Conservation (phyloP, 306 rosid genomes). For the Casuarina glauca region DNA sequence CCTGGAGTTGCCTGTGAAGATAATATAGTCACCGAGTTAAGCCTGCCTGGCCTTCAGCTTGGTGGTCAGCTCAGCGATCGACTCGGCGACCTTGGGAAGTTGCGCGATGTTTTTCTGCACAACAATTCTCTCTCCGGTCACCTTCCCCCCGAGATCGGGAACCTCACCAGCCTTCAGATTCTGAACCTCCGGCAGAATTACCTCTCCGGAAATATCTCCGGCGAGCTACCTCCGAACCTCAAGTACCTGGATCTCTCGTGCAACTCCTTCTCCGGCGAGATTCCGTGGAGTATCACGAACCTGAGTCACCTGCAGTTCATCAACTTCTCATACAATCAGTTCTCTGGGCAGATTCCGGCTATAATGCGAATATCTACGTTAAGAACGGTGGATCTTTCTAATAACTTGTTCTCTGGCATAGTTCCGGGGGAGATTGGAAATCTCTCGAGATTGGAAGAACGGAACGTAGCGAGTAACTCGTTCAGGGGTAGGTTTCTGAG, state of each 20-base stretch:
- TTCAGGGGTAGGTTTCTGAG: conserved; percentile 61
- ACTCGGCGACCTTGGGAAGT: conserved; percentile 51
- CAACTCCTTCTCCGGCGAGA: conserved; percentile 71
- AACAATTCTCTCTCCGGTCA: conserved; percentile 68
- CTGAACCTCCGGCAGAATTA: conserved; percentile 71
- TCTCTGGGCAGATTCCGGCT: conserved; percentile 79
- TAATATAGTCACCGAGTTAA: conserved; percentile 66
- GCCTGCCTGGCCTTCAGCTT: conserved; percentile 78
- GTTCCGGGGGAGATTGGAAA: conserved; percentile 56
- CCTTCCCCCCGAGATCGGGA: conserved; percentile 64
- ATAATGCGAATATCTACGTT: conserved; percentile 56
- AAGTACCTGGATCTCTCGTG: conserved; percentile 76
- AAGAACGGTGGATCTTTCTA: conserved; percentile 61
- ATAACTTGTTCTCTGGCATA: conserved; percentile 63
- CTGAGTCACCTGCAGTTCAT: conserved; percentile 64
- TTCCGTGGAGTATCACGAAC: conserved; percentile 53
- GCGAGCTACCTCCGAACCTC: conserved; percentile 49
- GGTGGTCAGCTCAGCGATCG: conserved; percentile 66
- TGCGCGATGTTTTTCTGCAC: conserved; percentile 70
- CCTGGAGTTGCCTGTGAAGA: conserved; percentile 54
- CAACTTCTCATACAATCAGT: conserved; percentile 73
- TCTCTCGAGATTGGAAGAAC: conserved; percentile 48
- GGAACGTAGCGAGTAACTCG: conserved; percentile 75
- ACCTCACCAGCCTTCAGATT: conserved; percentile 54
- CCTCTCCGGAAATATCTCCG: conserved; percentile 65